Evolutionary conservation across 163 green algal species (phyloP), one percentile per base, ranked within the genome.

Genomic region (Chloromonas sp.): DNA sequence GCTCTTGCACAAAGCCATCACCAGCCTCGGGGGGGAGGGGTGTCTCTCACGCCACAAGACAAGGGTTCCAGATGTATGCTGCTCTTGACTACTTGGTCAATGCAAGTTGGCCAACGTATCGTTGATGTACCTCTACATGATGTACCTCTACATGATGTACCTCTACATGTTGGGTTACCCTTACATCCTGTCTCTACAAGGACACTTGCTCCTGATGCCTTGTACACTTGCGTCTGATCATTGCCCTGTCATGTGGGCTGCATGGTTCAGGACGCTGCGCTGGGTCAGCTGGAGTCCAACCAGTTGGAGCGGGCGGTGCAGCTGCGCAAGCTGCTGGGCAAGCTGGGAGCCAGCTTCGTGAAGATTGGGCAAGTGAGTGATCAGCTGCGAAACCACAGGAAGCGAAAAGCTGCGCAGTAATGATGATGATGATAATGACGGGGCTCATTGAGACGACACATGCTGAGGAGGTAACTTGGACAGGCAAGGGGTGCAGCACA

Each of bases 311-410:
- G 95, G 1, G 92, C 89, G 8, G 61, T 59, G 58, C 61, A 95
- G 92, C 92, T 99, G 81, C 87, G 91, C 3, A 85, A 90, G 0
- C 85, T 96, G 81, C 90, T 99, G 70, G 87, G 86, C 2, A 81
- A 86, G 11, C 92, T 98, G 66, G 96, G 96, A 0, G 91, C 95
- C 0, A 92, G 91, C 0, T 97, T 98, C 81, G 93, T 97, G 0
- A 98, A 98, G 89, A 92, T 97, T 36, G 96, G 96, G 1, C 36
- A 36, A 36, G 36, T 36, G 36, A 36, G 36, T 36, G 36, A 36
- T 36, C 36, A 36, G 36, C 36, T 36, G 36, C 36, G 36, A 36
- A 36, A 36, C 36, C 36, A 36, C 36, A 36, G 36, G 36, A 36
- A 36, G 36, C 36, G 36, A 36, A 36, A 36, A 36, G 36, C 36